Conservation (phyloP, 257 asterid species). For the Echites panduratus region DNA sequence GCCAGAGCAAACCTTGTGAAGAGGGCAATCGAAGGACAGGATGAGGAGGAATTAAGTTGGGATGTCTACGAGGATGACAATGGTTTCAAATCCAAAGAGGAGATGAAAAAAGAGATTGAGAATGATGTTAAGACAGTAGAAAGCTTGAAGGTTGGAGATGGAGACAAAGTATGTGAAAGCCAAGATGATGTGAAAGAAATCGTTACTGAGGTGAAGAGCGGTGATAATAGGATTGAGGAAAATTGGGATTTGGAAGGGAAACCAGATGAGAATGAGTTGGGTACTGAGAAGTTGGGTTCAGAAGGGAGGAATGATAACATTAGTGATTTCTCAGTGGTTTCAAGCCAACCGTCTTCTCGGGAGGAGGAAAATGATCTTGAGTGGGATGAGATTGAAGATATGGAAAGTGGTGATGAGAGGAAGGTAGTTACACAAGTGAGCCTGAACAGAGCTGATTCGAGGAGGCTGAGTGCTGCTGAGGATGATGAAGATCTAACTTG, state of each 20-base stretch:
- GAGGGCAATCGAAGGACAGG: slow-evolving; percentile 55
- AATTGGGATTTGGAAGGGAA: slow-evolving; percentile 28
- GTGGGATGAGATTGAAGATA: slow-evolving; percentile 89
- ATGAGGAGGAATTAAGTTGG: slow-evolving; percentile 78
- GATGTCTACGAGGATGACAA: slow-evolving; percentile 61
- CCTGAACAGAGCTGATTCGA: slow-evolving; percentile 28
- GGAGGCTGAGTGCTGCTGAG: slow-evolving; percentile 38
- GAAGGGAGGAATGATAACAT: slow-evolving; percentile 51
- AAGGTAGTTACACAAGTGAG: slow-evolving; percentile 26
- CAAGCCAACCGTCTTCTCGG: slow-evolving; percentile 54
- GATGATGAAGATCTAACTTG: slow-evolving; percentile 70
- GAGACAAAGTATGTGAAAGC: slow-evolving; percentile 14
- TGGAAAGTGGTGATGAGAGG: slow-evolving; percentile 55
- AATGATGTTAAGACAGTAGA: slow-evolving; percentile 29
- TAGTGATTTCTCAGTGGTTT: slow-evolving; percentile 69
- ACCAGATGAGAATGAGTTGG: slow-evolving; percentile 21
- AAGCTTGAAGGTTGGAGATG: slow-evolving; percentile 21
- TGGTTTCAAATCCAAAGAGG: slow-evolving; percentile 14
- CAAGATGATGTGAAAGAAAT: slow-evolving; percentile 27
- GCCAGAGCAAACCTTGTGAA: slow-evolving; percentile 53
- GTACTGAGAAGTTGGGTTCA: slow-evolving; percentile 24
- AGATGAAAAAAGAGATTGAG: slow-evolving; percentile 26
- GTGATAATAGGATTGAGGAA: slow-evolving; percentile 25
- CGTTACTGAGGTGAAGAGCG: slow-evolving; percentile 37
- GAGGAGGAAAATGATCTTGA: slow-evolving; percentile 71